Evolutionary conservation across 805 yeast species (phyloP), one percentile per base, ranked within the genome.

Genomic region (Ogataea saltuana): DNA sequence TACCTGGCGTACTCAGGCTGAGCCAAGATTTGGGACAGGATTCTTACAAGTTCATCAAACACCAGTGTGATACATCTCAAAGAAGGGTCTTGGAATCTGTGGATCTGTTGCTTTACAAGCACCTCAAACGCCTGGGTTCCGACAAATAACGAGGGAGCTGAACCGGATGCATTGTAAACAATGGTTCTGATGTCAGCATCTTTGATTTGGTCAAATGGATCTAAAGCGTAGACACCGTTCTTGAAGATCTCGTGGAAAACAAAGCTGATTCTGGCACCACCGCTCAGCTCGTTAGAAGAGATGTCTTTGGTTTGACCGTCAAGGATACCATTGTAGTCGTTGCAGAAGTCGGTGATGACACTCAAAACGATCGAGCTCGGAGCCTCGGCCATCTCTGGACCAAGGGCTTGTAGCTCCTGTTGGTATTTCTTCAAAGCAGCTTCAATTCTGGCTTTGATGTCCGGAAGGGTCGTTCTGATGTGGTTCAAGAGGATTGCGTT

Each of bases 101-200:
- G 81, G 54, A 91, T 90, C 68, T 88, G 97, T 63, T 88, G 96
- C 67, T 88, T 89, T 35, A 91, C 97, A 49, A 90, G 78, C 15
- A 90, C 96, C 65, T 93, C 99, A 65, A 91, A 91, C 0, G 97
- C 97, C 58, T 88, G 93, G 8, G 98, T 91, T 18, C 98, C 98
- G 48, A 91, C 98, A 70, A 91, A 91, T 58, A 91, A 72, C 4
- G 97, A 87, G 11, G 99, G 98, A 2, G 98, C 82, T 25, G 97
- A 85, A 59, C 99, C 99, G 7, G 96, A 85, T 32, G 97, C 86
- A 67, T 91, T 91, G 72, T 93, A 91, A 84, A 91, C 85, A 52
- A 93, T 93, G 15, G 98, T 91, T 69, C 99, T 81, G 59, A 91
- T 91, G 64, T 91, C 99, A 22, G 88, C 83, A 63, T 91, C 97